Evolutionary conservation across 2,329 filamentous ascomycete genomes (phyloP).

Genomic region (Aspergillus pseudoviridinutans): DNA sequence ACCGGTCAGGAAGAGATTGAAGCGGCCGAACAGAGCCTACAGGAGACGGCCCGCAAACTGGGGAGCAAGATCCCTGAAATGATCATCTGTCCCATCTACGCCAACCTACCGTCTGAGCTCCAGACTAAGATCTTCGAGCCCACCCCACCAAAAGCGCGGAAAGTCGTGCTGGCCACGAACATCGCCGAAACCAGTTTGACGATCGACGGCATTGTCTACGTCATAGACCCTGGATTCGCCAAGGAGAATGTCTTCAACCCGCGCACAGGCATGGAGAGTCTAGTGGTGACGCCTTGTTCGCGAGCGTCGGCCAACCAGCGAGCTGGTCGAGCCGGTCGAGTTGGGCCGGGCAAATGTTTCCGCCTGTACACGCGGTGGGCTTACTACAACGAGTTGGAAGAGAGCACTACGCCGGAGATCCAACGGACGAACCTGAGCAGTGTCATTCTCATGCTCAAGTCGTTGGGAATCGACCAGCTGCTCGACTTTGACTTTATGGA

Average conservation of each 20-base stretch:
- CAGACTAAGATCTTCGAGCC: slow-evolving; percentile 95
- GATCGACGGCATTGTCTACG: slow-evolving; percentile 92
- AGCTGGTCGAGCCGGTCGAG: slow-evolving; percentile 86
- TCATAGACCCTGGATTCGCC: slow-evolving; percentile 91
- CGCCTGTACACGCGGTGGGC: slow-evolving; percentile 89
- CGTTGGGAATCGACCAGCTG: slow-evolving; percentile 85
- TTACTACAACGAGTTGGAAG: slow-evolving; percentile 91
- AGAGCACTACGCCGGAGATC: slow-evolving; percentile 88
- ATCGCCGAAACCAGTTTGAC: slow-evolving; percentile 96
- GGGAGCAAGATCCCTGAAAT: slow-evolving; percentile 81
- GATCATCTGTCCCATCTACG: slow-evolving; percentile 89
- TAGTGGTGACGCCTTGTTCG: slow-evolving; percentile 88
- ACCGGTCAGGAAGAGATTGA: slow-evolving; percentile 97
- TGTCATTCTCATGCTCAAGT: slow-evolving; percentile 81
- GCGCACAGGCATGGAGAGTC: slow-evolving; percentile 83
- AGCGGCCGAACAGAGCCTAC: slow-evolving; percentile 74
- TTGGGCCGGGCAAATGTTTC: slow-evolving; percentile 89
- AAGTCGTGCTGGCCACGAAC: slow-evolving; percentile 92
- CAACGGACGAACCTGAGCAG: slow-evolving; percentile 82
- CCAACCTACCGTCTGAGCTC: slow-evolving; percentile 83
- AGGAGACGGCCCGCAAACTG: slow-evolving; percentile 81
- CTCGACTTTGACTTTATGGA: slow-evolving; percentile 97
- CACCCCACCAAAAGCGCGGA: slow-evolving; percentile 77
- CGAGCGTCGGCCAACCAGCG: slow-evolving; percentile 90
- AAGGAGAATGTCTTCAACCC: slow-evolving; percentile 96